A percentile compares a stretch with the other conserved stretches of the same genome.
phyloP scores from a whole-genome alignment of 768 basidiomycete species.

The Grammothele lineata region DNA sequence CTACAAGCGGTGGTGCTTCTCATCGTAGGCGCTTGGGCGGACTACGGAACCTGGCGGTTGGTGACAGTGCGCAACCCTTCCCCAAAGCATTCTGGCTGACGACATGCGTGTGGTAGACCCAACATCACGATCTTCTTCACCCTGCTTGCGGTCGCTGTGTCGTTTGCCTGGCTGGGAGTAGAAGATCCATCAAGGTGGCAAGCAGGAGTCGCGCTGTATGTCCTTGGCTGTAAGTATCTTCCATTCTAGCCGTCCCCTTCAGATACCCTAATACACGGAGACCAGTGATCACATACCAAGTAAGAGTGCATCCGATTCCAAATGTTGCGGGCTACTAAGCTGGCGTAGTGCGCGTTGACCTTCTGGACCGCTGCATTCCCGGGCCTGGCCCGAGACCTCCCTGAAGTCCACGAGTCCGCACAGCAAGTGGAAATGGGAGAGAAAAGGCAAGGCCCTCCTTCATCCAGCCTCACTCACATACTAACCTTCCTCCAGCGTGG shows the following conservation, averaged over 20 bases:
- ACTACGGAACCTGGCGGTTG: conserved; percentile 80
- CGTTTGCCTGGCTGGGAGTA: conserved; percentile 77
- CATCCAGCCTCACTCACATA: neutral
- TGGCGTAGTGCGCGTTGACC: conserved; percentile 56
- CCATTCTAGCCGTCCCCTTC: too few species aligned
- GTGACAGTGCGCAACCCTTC: too few species aligned
- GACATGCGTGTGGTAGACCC: too few species aligned
- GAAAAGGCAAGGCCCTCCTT: conserved; percentile 40
- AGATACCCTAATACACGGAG: neutral
- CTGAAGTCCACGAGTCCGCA: conserved; percentile 58
- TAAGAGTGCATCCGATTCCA: conserved; percentile 9
- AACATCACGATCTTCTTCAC: conserved; percentile 79
- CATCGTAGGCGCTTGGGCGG: conserved; percentile 72
- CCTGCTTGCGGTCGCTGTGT: conserved; percentile 56
- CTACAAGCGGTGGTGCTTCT: conserved; percentile 67
- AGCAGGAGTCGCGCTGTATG: conserved; percentile 55
- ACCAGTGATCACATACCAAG: conserved; percentile 73
- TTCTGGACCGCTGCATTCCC: conserved; percentile 87
- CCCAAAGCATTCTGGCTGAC: too few species aligned
- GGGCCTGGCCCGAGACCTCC: conserved; percentile 65
- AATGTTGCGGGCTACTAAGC: neutral
- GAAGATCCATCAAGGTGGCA: conserved; percentile 62
- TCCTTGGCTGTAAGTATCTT: conserved; percentile 51
- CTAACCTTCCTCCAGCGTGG: conserved; percentile 25
- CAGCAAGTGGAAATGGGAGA: conserved; percentile 33